Evolutionary conservation across 163 green algal species (phyloP).

Genomic region (Trebouxiophyceae sp.): DNA sequence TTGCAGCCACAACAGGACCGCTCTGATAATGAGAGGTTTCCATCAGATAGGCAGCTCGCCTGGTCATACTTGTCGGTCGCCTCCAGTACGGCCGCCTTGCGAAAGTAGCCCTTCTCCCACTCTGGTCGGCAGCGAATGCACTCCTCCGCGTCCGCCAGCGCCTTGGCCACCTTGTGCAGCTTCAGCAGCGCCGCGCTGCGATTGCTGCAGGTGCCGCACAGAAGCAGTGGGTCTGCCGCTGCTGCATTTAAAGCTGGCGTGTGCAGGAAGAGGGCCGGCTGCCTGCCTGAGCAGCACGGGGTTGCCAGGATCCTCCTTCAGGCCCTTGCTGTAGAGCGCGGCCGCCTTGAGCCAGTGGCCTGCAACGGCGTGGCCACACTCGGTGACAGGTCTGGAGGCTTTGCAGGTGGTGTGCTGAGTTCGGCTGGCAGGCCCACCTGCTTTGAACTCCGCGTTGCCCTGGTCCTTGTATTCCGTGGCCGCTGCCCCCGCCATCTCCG

Average conservation of each 20-base stretch:
- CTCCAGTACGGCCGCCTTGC: conserved; percentile 55
- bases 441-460: conserved; percentile 61
- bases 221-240: too few relatives aligned
- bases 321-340: conserved; percentile 61
- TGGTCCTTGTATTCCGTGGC: conserved; percentile 54
- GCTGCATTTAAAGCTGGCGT: too few relatives aligned
- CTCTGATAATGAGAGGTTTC: conserved; percentile 17
- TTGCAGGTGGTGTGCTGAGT: too few relatives aligned
- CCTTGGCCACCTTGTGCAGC: conserved; percentile 77
- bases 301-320: conserved; percentile 56
- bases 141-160: conserved; percentile 60
- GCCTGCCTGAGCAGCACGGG: conserved; percentile 62
- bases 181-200: conserved; percentile 67
- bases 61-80: conserved; percentile 32
- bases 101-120: conserved; percentile 66
- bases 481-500: too few relatives aligned
- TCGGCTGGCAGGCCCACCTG: background rate
- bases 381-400: background rate
- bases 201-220: conserved; percentile 60
- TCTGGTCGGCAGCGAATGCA: conserved; percentile 47
- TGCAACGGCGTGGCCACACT: too few relatives aligned
- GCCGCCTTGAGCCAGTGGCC: conserved; percentile 68
- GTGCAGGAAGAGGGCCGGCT: too few relatives aligned
- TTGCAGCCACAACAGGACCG: conserved; percentile 4
- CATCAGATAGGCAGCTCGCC: too few relatives aligned